Conservation (phyloP, 805 yeast species). For the Lipomyces yamanashiensis region DNA sequence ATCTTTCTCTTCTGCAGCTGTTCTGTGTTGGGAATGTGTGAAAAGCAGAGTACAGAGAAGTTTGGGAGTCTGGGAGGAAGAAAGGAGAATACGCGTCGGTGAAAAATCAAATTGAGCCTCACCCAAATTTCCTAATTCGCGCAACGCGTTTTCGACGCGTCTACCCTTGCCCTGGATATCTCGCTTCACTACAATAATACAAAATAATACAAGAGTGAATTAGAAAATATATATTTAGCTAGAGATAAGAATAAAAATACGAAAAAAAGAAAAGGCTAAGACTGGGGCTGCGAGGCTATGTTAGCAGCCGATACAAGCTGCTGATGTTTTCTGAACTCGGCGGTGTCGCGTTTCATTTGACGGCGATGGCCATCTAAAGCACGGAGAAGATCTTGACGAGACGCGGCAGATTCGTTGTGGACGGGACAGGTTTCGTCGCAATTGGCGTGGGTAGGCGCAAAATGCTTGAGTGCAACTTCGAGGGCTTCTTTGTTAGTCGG, state of each 20-base stretch:
- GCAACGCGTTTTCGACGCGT: constrained; percentile 5
- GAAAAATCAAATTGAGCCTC: not conserved
- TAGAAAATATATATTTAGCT: not conserved
- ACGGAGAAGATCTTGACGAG: constrained; percentile 17
- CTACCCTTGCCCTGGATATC: constrained; percentile 5
- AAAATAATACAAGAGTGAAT: not conserved
- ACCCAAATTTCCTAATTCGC: not conserved
- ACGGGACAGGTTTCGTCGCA: constrained; percentile 27
- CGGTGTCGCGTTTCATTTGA: constrained; percentile 23
- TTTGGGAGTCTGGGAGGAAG: not conserved
- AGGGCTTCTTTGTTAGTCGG: constrained; percentile 13
- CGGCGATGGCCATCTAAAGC: constrained; percentile 26
- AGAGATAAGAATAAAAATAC: not conserved
- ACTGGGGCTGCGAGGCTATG: too few relatives aligned
- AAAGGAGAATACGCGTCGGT: not conserved
- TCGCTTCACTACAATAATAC: not conserved
- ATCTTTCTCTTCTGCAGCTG: too few relatives aligned
- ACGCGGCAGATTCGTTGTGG: constrained; percentile 23
- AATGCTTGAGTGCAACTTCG: constrained; percentile 15
- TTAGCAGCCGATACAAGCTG: not conserved
- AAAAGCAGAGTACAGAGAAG: not conserved
- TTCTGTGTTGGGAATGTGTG: not conserved
- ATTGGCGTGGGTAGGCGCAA: constrained; percentile 19
- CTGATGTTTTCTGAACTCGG: constrained; percentile 19
- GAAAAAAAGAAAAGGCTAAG: not conserved